Evolutionary conservation across 2,329 filamentous ascomycete genomes (phyloP).

Genomic region (Trichoderma guizhouense): DNA sequence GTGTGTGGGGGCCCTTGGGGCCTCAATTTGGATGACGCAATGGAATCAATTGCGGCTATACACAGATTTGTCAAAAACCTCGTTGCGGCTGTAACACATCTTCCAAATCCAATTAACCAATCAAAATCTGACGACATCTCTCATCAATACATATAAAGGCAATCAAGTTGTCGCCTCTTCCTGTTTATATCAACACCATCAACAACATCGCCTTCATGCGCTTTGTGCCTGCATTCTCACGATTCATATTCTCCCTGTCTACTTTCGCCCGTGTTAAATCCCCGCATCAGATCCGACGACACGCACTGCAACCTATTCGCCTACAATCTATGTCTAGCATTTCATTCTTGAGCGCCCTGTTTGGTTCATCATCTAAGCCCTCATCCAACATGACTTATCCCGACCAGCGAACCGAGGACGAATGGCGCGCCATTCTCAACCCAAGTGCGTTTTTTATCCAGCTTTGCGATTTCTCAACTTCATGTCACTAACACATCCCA

Average conservation of each 20-base stretch:
- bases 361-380: conserved; percentile 50
- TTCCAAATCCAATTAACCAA: neutral
- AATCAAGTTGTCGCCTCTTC: neutral
- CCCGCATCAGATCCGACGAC: conserved; percentile 23
- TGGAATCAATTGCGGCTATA: conserved; percentile 20
- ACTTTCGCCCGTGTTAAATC: conserved; percentile 40
- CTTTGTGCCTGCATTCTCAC: conserved; percentile 47
- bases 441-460: conserved; percentile 35
- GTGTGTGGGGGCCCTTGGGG: neutral
- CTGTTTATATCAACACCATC: neutral
- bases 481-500: conserved; percentile 13
- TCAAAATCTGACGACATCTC: neutral
- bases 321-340: conserved; percentile 68
- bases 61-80: conserved; percentile 18
- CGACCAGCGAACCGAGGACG: conserved; percentile 73
- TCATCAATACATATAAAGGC: neutral
- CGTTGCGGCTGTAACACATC: neutral
- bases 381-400: conserved; percentile 66
- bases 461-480: neutral
- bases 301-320: conserved; percentile 27
- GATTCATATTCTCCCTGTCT: conserved; percentile 47
- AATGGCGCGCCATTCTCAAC: conserved; percentile 85
- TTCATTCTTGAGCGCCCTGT: conserved; percentile 74
- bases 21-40: conserved; percentile 21
- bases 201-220: conserved; percentile 41